phyloP scores from a whole-genome alignment of 1,139 yeast genomes.

The Taphrina pruni region DNA sequence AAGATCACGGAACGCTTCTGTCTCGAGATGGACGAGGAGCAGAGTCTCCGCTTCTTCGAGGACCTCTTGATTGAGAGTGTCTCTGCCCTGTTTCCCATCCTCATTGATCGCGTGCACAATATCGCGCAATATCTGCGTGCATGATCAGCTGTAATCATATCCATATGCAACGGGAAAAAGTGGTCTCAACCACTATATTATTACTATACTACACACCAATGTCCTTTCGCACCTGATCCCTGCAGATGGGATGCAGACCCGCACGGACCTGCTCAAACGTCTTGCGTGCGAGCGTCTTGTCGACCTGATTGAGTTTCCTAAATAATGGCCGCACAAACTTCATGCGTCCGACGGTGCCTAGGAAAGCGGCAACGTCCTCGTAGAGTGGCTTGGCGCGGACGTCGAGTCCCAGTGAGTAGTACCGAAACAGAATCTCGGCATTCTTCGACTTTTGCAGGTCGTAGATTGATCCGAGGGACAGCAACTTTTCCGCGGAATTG shows the following conservation, averaged over 20 bases:
- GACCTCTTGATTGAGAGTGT: constrained; percentile 92
- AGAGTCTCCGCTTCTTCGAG: constrained; percentile 92
- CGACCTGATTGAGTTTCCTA: constrained; percentile 66
- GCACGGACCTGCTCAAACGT: constrained; percentile 66
- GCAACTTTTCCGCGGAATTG: constrained; percentile 53
- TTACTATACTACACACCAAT: constrained; percentile 51
- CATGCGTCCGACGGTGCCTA: constrained; percentile 93
- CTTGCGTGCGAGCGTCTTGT: constrained; percentile 66
- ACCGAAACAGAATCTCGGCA: constrained; percentile 81
- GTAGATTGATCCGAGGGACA: constrained; percentile 58
- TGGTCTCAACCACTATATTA: not conserved
- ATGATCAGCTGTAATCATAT: not conserved
- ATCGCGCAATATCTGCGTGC: constrained; percentile 88
- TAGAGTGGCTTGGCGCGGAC: constrained; percentile 50
- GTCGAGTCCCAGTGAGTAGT: constrained; percentile 62
- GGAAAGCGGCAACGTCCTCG: constrained; percentile 71
- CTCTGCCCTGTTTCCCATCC: constrained; percentile 89
- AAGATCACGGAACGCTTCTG: constrained; percentile 95
- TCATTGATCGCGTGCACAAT: constrained; percentile 91
- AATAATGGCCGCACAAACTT: constrained; percentile 90
- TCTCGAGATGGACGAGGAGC: constrained; percentile 90
- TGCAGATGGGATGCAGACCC: constrained; percentile 84
- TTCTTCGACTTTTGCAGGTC: constrained; percentile 62
- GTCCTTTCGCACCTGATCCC: constrained; percentile 78
- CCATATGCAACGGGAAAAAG: no score